Evolutionary conservation across 768 basidiomycete genomes (phyloP), one percentile per base, ranked within the genome.

Genomic region (Erythrobasidium yunnanense): DNA sequence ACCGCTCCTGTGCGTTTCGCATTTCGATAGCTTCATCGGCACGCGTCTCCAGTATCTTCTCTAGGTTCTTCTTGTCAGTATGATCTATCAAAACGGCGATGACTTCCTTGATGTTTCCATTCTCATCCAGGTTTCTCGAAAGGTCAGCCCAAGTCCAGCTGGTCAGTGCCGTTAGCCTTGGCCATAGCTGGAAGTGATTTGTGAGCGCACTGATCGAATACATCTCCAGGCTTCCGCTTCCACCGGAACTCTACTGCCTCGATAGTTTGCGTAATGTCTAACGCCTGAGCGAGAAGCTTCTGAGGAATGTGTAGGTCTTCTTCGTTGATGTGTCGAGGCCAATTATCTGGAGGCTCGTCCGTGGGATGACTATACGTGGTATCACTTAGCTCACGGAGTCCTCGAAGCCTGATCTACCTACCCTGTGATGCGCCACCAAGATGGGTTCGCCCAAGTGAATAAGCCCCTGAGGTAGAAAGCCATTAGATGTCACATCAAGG

Each of bases 11-110:
- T 5, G 60, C 60, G 18, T 25, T 20, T n/a, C 60, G 46, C 23
- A 51, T 49, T 23, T 63, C 42, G 30, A 63, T 63, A 34, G 60
- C 60, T 51, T 63, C 60, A n/a, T 63, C 60, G 6, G 60, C 47
- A 8, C 47, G 8, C 32, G 49, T 25, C 29, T 50, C 20, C 30
- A 50, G 60, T 29, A 34, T 29, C 7, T 50, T 20, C 32, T 63
- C 60, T 3, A 50, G 30, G n/a, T 30, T 20, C 49, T 63, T 63
- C 60, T 63, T 63, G 33, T 50, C 49, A 15, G 60, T 63, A 8
- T 34, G 32, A 51, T 63, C 60, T 11, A 38, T 63, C 25, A 63
- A 32, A 7, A 35, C 49, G 30, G 47, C 60, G 7, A 49, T 63
- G 23, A 63, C 34, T 23, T 2, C 18, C 18, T 34, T 22, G 6